Evolutionary conservation across 129 eudicot genomes (phyloP).

Genomic region (carrot (Daucus carota)): DNA sequence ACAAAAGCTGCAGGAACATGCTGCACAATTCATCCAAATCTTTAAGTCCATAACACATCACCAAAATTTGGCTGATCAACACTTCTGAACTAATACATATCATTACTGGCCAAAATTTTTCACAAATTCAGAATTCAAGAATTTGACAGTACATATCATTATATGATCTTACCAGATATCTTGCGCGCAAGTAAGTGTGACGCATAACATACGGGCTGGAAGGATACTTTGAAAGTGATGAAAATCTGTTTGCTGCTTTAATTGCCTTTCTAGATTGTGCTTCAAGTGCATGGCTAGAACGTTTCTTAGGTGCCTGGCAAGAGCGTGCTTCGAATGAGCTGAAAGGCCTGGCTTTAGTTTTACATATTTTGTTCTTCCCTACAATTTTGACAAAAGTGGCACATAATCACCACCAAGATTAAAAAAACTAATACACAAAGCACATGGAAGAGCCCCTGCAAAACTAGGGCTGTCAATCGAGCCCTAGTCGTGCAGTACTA

Average conservation of each 20-base stretch:
- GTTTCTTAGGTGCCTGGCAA: too few relatives aligned
- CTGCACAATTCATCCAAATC: not conserved
- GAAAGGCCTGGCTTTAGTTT: too few relatives aligned
- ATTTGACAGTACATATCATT: not conserved
- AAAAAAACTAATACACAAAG: too few relatives aligned
- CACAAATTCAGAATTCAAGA: too few relatives aligned
- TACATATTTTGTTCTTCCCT: too few relatives aligned
- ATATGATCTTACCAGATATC: not conserved
- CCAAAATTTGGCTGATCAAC: not conserved
- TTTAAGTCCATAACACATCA: not conserved
- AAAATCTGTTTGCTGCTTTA: not conserved
- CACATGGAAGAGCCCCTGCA: not conserved
- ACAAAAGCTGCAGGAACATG: not conserved
- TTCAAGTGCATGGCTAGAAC: too few relatives aligned
- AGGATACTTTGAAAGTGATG: not conserved
- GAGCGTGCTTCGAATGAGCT: too few relatives aligned
- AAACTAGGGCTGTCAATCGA: not conserved
- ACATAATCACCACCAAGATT: too few relatives aligned
- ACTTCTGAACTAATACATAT: not conserved
- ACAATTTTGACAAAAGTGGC: too few relatives aligned
- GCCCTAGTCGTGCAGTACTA: not conserved
- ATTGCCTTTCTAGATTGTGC: not conserved
- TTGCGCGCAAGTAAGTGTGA: not conserved
- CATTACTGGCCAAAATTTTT: too few relatives aligned
- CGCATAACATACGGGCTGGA: too few relatives aligned